phyloP scores from a whole-genome alignment of 768 basidiomycete genomes.

The Naganishia vishniacii region DNA sequence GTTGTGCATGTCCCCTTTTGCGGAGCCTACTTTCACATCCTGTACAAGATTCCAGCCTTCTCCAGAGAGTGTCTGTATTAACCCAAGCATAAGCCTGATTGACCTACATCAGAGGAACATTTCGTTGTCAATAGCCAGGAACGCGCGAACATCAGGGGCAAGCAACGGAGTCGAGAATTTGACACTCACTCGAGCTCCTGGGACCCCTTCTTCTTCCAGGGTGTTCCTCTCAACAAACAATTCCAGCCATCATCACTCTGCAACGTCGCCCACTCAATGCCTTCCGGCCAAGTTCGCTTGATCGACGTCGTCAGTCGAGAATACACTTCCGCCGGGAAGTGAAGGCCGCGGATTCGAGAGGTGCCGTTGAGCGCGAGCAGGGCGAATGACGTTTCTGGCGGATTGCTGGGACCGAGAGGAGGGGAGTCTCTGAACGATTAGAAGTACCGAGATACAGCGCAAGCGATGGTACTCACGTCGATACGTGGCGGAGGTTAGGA shows the following conservation, averaged over 20 bases:
- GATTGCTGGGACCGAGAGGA: background rate
- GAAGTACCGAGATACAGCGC: too few relatives aligned
- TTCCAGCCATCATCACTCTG: slow-evolving; percentile 16
- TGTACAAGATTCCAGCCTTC: slow-evolving; percentile 19
- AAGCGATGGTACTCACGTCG: too few relatives aligned
- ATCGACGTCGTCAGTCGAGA: slow-evolving; percentile 2
- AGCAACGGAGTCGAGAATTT: background rate
- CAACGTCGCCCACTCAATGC: slow-evolving; percentile 16
- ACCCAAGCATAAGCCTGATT: slow-evolving; percentile 11
- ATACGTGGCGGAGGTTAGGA: background rate
- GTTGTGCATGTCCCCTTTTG: slow-evolving; percentile 9
- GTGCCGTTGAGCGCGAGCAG: slow-evolving; percentile 13
- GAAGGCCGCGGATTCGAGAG: background rate
- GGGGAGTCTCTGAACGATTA: background rate
- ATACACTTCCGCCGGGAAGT: slow-evolving; percentile 16
- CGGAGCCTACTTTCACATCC: slow-evolving; percentile 13
- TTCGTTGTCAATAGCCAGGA: too few relatives aligned
- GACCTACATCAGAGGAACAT: too few relatives aligned
- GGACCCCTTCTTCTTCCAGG: slow-evolving; percentile 18
- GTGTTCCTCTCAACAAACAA: slow-evolving; percentile 10
- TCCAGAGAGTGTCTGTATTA: background rate
- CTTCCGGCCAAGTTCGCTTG: slow-evolving; percentile 9
- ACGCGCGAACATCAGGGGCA: too few relatives aligned
- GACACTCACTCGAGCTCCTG: slow-evolving; percentile 21
- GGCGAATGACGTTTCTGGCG: slow-evolving; percentile 9